These are phyloP conservation scores for Candida sojae DNA, from an alignment of 1,139 yeast genomes.

Conservation along the genomic window DNA sequence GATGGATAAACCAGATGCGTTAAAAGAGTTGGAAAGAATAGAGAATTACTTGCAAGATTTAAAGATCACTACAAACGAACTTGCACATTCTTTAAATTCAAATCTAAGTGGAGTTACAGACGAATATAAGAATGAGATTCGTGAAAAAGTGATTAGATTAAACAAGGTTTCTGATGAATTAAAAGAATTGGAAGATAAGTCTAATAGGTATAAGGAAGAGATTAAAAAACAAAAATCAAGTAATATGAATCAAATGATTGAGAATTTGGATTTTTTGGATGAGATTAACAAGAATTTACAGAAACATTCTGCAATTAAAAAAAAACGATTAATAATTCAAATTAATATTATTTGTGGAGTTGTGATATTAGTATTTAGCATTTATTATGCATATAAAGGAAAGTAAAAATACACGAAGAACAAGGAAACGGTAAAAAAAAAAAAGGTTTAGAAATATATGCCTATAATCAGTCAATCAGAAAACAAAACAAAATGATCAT, in stretches of 20 bases:
- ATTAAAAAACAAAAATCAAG: conserved; percentile 29
- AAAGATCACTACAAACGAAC: conserved; percentile 8
- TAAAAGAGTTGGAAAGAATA: conserved; percentile 11
- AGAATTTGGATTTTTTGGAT: conserved; percentile 36
- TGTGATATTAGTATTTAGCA: conserved; percentile 23
- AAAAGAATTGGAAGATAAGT: conserved; percentile 28
- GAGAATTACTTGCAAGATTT: conserved; percentile 13
- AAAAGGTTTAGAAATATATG: neutral
- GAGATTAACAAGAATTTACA: conserved; percentile 28
- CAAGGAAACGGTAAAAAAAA: no score
- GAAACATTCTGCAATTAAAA: conserved; percentile 25
- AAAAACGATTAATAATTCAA: conserved; percentile 16
- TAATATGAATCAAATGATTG: conserved; percentile 29
- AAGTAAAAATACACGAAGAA: no score
- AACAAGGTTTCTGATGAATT: conserved; percentile 29
- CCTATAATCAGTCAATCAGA: neutral
- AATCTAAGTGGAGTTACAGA: conserved; percentile 19
- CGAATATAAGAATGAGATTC: conserved; percentile 28
- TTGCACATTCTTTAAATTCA: conserved; percentile 12
- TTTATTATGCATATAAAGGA: conserved; percentile 17
- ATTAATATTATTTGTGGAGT: conserved; percentile 15
- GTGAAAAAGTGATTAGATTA: conserved; percentile 28
- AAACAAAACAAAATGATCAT: no score
- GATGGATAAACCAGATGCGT: conserved; percentile 5
- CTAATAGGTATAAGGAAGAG: conserved; percentile 24